These are phyloP conservation scores for Neonectria coccinea DNA, from an alignment of 2,329 filamentous ascomycete genomes.

Conservation along the genomic window DNA sequence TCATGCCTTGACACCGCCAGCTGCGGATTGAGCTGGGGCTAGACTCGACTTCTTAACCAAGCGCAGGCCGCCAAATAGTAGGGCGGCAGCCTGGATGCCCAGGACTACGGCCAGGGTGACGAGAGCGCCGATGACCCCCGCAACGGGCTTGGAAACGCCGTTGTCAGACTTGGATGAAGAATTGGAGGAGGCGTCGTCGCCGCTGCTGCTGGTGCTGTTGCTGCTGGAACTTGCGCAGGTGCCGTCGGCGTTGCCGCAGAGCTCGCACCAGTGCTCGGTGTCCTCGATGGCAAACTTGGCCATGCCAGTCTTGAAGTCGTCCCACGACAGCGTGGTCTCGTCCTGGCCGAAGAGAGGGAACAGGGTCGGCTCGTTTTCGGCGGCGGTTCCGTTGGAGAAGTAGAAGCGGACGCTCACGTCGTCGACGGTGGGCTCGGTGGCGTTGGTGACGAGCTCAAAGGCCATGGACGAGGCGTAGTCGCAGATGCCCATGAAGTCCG, in stretches of 20 bases:
- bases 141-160: slow-evolving; percentile 76
- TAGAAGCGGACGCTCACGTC: slow-evolving; percentile 71
- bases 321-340: slow-evolving; percentile 72
- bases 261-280: slow-evolving; percentile 76
- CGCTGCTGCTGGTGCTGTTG: slow-evolving; percentile 41
- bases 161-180: slow-evolving; percentile 42
- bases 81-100: slow-evolving; percentile 57
- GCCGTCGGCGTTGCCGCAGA: slow-evolving; percentile 79
- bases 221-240: slow-evolving; percentile 64
- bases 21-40: slow-evolving; percentile 23
- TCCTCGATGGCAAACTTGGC: slow-evolving; percentile 74
- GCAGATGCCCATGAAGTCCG: slow-evolving; percentile 80
- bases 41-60: slow-evolving; percentile 61
- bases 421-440: slow-evolving; percentile 56
- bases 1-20: slow-evolving; percentile 41
- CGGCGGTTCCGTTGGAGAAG: slow-evolving; percentile 69
- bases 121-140: slow-evolving; percentile 84
- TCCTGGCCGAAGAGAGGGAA: slow-evolving; percentile 72
- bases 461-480: slow-evolving; percentile 86
- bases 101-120: slow-evolving; percentile 66
- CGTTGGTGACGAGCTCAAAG: slow-evolving; percentile 77
- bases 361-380: slow-evolving; percentile 60
- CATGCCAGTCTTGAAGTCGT: slow-evolving; percentile 73
- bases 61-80: slow-evolving; percentile 58
- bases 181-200: slow-evolving; percentile 35